A percentile compares a stretch with the other conserved stretches of the same genome.
Evolutionary conservation across 345 rosid species (phyloP).

Genomic region (Aquilaria malaccensis): DNA sequence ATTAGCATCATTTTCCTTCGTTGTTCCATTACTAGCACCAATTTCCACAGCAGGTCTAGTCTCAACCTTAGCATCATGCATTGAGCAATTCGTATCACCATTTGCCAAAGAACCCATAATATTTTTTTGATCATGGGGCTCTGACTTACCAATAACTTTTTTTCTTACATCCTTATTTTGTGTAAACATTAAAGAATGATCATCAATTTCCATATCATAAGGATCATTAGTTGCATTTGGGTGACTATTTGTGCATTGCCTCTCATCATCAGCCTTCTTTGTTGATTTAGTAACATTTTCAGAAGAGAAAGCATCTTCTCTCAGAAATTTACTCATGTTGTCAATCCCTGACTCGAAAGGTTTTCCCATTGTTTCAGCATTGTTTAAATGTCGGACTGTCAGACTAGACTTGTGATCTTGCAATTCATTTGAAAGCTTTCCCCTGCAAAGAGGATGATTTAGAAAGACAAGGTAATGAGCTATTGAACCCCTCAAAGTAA

Average conservation of each 20-base stretch:
- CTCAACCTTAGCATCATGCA: no score
- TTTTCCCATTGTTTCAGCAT: constrained; percentile 8
- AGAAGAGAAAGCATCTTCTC: constrained; percentile 6
- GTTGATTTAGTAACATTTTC: constrained; percentile 7
- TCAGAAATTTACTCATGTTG: background rate
- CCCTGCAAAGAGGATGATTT: constrained; percentile 9
- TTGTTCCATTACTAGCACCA: constrained; percentile 7
- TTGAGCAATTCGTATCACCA: no score
- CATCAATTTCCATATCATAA: constrained; percentile 18
- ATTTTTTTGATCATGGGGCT: no score
- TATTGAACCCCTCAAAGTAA: no score
- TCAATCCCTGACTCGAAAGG: constrained; percentile 10
- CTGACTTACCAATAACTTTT: constrained; percentile 1
- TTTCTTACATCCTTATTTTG: constrained; percentile 9
- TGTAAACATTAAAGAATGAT: background rate
- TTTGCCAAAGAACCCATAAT: no score
- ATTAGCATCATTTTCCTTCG: background rate
- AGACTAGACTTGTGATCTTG: constrained; percentile 8
- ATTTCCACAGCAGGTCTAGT: no score
- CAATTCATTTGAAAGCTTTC: constrained; percentile 3
- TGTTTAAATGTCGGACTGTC: constrained; percentile 2
- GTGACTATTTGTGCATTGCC: constrained; percentile 4
- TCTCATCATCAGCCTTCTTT: constrained; percentile 1
- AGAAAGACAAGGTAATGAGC: background rate
- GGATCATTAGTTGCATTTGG: constrained; percentile 9